phyloP scores from a whole-genome alignment of 805 yeast species.

The Spathaspora passalidarum region DNA sequence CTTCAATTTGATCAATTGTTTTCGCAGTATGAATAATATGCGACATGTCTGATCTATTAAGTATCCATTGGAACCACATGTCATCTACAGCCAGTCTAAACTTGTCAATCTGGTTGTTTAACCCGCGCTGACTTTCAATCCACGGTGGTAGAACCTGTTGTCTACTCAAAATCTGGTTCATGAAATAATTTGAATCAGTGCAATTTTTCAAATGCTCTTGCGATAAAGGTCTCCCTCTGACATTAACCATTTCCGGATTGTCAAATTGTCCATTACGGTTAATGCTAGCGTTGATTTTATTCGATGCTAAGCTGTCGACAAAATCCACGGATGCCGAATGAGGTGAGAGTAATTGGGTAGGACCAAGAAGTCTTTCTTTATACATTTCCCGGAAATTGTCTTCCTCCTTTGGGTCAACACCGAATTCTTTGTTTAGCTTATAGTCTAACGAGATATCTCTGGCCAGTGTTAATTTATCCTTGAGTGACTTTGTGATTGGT shows the following conservation, averaged over 20 bases:
- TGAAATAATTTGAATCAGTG: conserved; percentile 63
- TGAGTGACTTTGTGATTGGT: conserved; percentile 11
- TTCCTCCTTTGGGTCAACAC: conserved; percentile 22
- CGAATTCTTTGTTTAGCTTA: conserved; percentile 36
- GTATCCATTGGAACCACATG: conserved; percentile 31
- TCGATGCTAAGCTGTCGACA: conserved; percentile 69
- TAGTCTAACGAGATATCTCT: conserved; percentile 68
- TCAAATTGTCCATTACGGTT: conserved; percentile 73
- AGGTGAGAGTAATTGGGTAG: conserved; percentile 44
- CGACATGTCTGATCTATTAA: conserved; percentile 8
- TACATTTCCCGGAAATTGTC: conserved; percentile 58
- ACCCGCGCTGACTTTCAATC: conserved; percentile 78
- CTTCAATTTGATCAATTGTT: conserved; percentile 5
- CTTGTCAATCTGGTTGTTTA: conserved; percentile 47
- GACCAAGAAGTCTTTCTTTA: conserved; percentile 61
- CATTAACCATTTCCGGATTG: conserved; percentile 40
- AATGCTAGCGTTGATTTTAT: conserved; percentile 60
- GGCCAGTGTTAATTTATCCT: conserved; percentile 50
- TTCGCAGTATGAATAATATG: not conserved
- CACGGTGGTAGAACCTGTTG: conserved; percentile 88
- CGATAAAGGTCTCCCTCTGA: conserved; percentile 59
- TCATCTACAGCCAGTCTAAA: conserved; percentile 46
- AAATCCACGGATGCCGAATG: conserved; percentile 45
- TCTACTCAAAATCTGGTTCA: conserved; percentile 69
- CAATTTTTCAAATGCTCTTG: conserved; percentile 58